Percentiles rank a stretch among this genome's conserved stretches.
phyloP scores from a whole-genome alignment of 768 basidiomycete genomes.

The Butyriboletus loyo region DNA sequence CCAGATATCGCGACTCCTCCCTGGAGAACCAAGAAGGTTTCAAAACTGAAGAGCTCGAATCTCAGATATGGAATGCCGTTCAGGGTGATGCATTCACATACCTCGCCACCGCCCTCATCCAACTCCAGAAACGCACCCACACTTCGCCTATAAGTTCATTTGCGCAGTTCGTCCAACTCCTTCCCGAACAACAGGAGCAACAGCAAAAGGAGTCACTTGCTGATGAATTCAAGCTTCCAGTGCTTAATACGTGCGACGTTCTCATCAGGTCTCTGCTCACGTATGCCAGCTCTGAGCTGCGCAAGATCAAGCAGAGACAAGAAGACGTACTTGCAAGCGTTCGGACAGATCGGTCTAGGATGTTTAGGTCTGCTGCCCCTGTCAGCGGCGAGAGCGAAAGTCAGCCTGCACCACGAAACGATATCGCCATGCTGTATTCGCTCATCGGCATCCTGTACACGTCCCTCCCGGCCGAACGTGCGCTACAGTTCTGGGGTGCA shows the following conservation, averaged over 20 bases:
- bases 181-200: constrained; percentile 36
- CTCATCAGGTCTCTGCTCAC: constrained; percentile 70
- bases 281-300: constrained; percentile 75
- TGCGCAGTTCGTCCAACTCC: constrained; percentile 39
- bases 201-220: constrained; percentile 37
- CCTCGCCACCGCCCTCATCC: constrained; percentile 57
- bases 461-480: constrained; percentile 68
- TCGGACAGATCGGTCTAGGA: constrained; percentile 59
- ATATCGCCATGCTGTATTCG: constrained; percentile 80
- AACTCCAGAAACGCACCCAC: constrained; percentile 43
- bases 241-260: constrained; percentile 66
- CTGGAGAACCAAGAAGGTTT: constrained; percentile 65
- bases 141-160: constrained; percentile 34
- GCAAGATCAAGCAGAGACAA: constrained; percentile 86
- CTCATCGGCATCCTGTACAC: constrained; percentile 82
- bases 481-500: constrained; percentile 84
- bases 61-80: constrained; percentile 77
- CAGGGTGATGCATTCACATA: constrained; percentile 80
- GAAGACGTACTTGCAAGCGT: constrained; percentile 77
- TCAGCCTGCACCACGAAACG: constrained; percentile 63
- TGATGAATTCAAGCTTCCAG: constrained; percentile 46
- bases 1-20: constrained; percentile 62
- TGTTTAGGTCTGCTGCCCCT: constrained; percentile 42
- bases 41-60: constrained; percentile 76
- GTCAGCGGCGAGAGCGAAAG: constrained; percentile 41